Evolutionary conservation across 495 filamentous ascomycete species (phyloP), one percentile per base, ranked within the genome.

Genomic region (Tuber aestivum): DNA sequence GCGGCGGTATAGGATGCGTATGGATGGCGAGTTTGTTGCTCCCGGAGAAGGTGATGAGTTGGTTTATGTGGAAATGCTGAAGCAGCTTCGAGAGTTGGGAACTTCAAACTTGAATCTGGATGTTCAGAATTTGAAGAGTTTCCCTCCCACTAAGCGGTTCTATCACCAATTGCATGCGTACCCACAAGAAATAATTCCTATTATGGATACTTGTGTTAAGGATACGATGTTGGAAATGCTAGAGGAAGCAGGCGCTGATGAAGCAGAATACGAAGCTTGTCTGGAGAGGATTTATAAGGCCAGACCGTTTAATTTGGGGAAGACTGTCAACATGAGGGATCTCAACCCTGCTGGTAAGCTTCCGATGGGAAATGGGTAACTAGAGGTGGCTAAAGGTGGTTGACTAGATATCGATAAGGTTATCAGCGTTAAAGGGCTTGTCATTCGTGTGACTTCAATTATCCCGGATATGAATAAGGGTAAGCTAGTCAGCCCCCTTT

Each of bases 381-480:
- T 56, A 68, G 37, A 27, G 21, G 41, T 75, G 27, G 27, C 76
- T 82, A 78, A 79, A 83, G 73, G 85, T 50, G 42, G 72, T 38
- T 12, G 44, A 75, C 56, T 72, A 90, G 93, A 97, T 82, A 96
- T 97, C 89, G 96, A 98, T 87, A 97, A 97, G 84, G 88, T 99
- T 75, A 89, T 99, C 77, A 93, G 91, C 82, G 92, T 99, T 84
- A 99, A 98, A 85, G 95, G 95, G 72, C 87, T 99, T 61, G 95
- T 98, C 69, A 99, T 99, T 81, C 91, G 95, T 35, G 91, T 97
- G 23, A 97, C 96, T 2, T 93, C 95, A 7, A 91, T 98, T 74
- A 98, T 99, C 77, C 95, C 95, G 4, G 95, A 99, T 81, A 98
- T 98, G 96, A 97, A 96, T 83, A 90, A 92, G 84, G 90, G 89